Conservation (phyloP, 2,329 filamentous ascomycete genomes). For the Colletotrichum paranaense region DNA sequence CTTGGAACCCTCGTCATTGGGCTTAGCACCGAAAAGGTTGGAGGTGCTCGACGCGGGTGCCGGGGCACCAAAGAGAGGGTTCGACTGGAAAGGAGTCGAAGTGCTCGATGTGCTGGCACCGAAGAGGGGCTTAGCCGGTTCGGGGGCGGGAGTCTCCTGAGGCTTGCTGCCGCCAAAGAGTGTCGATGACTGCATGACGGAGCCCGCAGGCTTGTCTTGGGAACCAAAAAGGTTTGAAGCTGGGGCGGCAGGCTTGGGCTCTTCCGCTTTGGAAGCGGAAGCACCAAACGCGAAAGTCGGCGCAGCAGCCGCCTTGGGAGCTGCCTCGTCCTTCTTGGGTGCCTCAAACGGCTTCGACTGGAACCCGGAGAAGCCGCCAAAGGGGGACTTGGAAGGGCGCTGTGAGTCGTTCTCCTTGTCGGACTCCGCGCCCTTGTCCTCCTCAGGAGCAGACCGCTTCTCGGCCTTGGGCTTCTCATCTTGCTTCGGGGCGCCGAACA, state of each 20-base stretch:
- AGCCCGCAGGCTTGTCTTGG: slow-evolving; percentile 26
- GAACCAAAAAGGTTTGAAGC: slow-evolving; percentile 40
- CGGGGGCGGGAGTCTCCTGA: slow-evolving; percentile 42
- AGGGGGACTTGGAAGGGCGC: slow-evolving; percentile 45
- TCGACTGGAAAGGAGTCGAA: slow-evolving; percentile 33
- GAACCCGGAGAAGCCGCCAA: slow-evolving; percentile 45
- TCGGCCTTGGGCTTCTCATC: slow-evolving; percentile 40
- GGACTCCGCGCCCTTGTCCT: slow-evolving; percentile 51
- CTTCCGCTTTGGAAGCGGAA: slow-evolving; percentile 30
- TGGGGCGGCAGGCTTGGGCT: slow-evolving; percentile 37
- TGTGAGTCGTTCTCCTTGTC: slow-evolving; percentile 58
- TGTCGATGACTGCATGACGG: slow-evolving; percentile 45
- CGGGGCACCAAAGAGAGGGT: slow-evolving; percentile 37
- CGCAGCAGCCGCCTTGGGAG: slow-evolving; percentile 21
- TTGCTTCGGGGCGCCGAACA: slow-evolving; percentile 50
- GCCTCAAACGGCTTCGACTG: slow-evolving; percentile 44
- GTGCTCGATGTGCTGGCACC: slow-evolving; percentile 32
- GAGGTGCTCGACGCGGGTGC: slow-evolving; percentile 37
- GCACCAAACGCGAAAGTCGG: slow-evolving; percentile 35
- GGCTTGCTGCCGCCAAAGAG: slow-evolving; percentile 53
- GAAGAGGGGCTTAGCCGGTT: slow-evolving; percentile 43
- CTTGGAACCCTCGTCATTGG: slow-evolving; percentile 19
- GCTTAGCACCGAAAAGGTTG: slow-evolving; percentile 45
- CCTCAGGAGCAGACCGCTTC: slow-evolving; percentile 37
- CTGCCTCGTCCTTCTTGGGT: slow-evolving; percentile 28